Evolutionary conservation across 768 basidiomycete genomes (phyloP).

Genomic region (Flagelloscypha sp.): DNA sequence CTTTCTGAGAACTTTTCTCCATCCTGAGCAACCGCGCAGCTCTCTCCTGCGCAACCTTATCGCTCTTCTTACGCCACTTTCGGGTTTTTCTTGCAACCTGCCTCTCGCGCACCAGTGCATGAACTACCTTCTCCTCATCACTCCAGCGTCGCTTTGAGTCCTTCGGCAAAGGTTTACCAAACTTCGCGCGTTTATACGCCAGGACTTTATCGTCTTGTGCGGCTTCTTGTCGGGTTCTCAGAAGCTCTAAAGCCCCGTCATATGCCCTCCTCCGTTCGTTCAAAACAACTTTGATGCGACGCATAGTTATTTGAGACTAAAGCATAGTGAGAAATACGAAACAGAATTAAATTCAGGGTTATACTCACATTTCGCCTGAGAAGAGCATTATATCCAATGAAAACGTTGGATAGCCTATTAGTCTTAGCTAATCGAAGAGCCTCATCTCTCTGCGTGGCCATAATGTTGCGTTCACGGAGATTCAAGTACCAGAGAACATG

Average conservation of each 20-base stretch:
- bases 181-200: no score
- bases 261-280: slow-evolving; percentile 87
- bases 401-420: no score
- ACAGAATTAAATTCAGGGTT: no score
- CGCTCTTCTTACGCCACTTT: no score
- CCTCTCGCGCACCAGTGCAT: slow-evolving; percentile 15
- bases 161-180: no score
- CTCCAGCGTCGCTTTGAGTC: slow-evolving; percentile 1
- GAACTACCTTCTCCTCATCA: slow-evolving; percentile 7
- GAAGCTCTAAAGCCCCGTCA: slow-evolving; percentile 51
- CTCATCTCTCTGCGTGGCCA: slow-evolving; percentile 83
- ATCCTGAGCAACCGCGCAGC: no score
- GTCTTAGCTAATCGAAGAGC: slow-evolving; percentile 55
- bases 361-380: no score
- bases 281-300: slow-evolving; percentile 87
- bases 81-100: no score
- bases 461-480: slow-evolving; percentile 79
- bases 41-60: no score
- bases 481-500: slow-evolving; percentile 94
- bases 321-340: slow-evolving; percentile 5
- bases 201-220: slow-evolving; percentile 9
- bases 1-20: no score
- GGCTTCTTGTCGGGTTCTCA: slow-evolving; percentile 26
- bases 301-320: slow-evolving; percentile 91
- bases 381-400: no score